Base-by-base conservation (phyloP, 2,329 filamentous ascomycete genomes). In the Thelonectria blattea region DNA sequence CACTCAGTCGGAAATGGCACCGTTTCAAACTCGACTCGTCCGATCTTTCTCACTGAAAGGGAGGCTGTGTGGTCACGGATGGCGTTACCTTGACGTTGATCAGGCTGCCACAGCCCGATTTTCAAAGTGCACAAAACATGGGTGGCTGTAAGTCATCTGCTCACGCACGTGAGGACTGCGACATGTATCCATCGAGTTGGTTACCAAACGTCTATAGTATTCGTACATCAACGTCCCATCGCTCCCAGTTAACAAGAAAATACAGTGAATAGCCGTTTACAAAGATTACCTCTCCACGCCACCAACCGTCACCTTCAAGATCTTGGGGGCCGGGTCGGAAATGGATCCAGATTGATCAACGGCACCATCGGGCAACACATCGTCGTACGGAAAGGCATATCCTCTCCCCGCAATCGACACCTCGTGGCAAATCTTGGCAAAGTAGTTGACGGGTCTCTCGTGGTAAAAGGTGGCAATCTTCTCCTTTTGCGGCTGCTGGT, bases 331-430 rank as follows among this genome's bases (percentile, higher is more conserved):
- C 2, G 78, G 74, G 69, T 88, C 86, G 61, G 80, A 84, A 18
- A 91, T 80, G 60, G 83, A 85, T 1, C 88, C 88, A 18, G 85
- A 85, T 75, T 88, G 86, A 71, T 90, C 86, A 4, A 73, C 69
- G 2, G 81, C 83, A 43, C 77, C 76, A n/a, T 74, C 75, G 4
- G 85, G 79, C 20, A 80, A 80, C 10, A 91, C 89, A 73, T 91
- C 88, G 70, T 91, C 89, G 70, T 91, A 91, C 0, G 88, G 87
- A 67, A 91, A 91, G 1, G 88, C 87, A 75, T 91, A 91, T 9
- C 89, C 88, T 50, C 81, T 80, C 9, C 83, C 79, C 70, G 87
- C 85, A 37, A 85, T 70, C 67, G 84, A 87, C 39, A 80, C 79
- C 61, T 79, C 82, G 74, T 91, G 88, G 61, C 88, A 83, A 64